Evolutionary conservation across 352 stramenopile species (phyloP), one percentile per base, ranked within the genome.

Genomic region (Pythium angustatum): DNA sequence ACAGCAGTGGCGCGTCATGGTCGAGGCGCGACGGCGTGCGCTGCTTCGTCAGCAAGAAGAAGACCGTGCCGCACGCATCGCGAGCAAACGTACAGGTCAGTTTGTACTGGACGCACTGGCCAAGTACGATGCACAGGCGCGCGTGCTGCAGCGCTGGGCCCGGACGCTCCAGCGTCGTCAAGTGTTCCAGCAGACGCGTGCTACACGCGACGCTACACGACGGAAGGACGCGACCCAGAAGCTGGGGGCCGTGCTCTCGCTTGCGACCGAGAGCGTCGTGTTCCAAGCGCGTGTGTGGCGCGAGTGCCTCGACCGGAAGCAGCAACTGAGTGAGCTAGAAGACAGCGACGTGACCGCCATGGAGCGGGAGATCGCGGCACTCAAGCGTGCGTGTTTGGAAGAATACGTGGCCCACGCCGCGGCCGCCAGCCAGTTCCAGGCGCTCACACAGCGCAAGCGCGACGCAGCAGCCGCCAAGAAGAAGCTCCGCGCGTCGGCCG

Each of bases 271-370:
- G 22, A 77, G 71, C 58, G 76, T 87, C 22, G 60, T 88, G 14
- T 93, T 90, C 58, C 85, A 90, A 45, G 79, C 85, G 38, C 71
- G 71, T 8, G 81, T 91, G 17, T 93, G 85, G 85, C 74, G 75
- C 1, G 82, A 90, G 50, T 87, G 79, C 22, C 61, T 87, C 21
- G 83, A 84, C 51, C 64, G 74, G 33, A 83, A 81, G 43, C 21
- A 75, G 26, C 48, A 76, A 30, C 63, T 89, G 33, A 55, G 57
- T 10, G 76, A 65, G 28, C 68, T 90, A 41, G 70, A 82, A 54
- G 79, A 90, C 38, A 61, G 63, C 3, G 67, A 77, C 68, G 58
- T 68, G 11, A 17, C 19, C 10, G 58, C 43, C 10, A n/a, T 85
- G 51, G 81, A 88, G 58, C 66, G 61, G 1, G 77, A 88, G 61